A percentile compares a stretch with the other conserved stretches of the same genome.
Conservation (phyloP, 78 protist species). For the Dictyostelium purpureum region DNA sequence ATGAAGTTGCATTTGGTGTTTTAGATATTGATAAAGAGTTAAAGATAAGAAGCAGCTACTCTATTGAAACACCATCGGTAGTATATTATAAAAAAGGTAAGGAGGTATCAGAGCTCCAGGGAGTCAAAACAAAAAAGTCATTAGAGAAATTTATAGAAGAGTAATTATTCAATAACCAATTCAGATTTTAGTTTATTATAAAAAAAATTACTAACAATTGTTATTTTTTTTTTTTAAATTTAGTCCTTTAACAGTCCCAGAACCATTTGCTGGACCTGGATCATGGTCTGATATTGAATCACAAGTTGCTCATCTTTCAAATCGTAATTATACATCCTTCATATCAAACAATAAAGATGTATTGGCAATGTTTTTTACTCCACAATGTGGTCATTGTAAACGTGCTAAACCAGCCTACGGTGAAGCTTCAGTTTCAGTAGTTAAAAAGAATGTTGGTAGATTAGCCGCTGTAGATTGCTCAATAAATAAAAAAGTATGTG, state of each 20-base stretch:
- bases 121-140: not conserved
- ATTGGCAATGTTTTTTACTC: slow-evolving; percentile 42
- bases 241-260: slow-evolving; percentile 10
- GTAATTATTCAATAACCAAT: not conserved
- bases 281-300: slow-evolving; percentile 37
- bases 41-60: not conserved
- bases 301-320: slow-evolving; percentile 14
- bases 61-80: slow-evolving; percentile 24
- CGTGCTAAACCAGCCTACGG: slow-evolving; percentile 55
- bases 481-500: not conserved
- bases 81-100: slow-evolving; percentile 32
- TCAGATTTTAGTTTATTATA: not conserved
- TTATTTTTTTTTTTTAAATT: too few species aligned
- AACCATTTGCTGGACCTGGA: slow-evolving; percentile 1
- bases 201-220: not conserved
- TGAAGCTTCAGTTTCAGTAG: slow-evolving; percentile 8
- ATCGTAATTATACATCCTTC: slow-evolving; percentile 9
- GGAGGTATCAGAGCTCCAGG: not conserved
- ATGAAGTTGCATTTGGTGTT: slow-evolving; percentile 12
- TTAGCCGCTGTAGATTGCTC: slow-evolving; percentile 49
- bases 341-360: not conserved
- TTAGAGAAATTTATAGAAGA: slow-evolving; percentile 25
- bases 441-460: not conserved
- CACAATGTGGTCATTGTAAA: slow-evolving; percentile 59
- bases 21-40: slow-evolving; percentile 32